Base-by-base conservation (phyloP, 129 eudicot genomes). In the Lactuca saligna region DNA sequence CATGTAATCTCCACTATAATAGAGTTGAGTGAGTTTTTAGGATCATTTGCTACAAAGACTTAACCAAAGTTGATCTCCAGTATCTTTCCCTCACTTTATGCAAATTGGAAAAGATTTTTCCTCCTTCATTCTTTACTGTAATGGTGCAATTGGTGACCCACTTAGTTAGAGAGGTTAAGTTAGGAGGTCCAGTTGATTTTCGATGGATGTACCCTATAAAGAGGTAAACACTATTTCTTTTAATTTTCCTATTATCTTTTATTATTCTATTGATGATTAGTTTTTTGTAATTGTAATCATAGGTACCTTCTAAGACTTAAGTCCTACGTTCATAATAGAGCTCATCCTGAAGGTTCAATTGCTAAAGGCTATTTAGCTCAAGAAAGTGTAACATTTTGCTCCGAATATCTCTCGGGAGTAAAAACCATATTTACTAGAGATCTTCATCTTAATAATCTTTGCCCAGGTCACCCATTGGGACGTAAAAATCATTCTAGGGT, bases 301-400 rank as follows among this genome's bases (percentile, higher is more conserved):
- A 51, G 56, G 56, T 15, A 51, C 56, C 56, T 13, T 51, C n/a
- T 51, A n/a, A 51, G 4, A 51, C 56, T 51, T 51, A 51, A 51
- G 17, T 51, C 56, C 11, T 51, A 51, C n/a, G 56, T 51, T 51
- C 56, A 14, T 51, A 51, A 51, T 51, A 51, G 56, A 51, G 56
- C 56, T 51, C 53, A 46, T 46, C 53, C 53, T 46, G 53, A 8
- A 12, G 53, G 53, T 12, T 12, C 20, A 20, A 20, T 20, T 20
- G 20, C 20, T 20, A 20, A 20, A 20, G 20, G 20, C 20, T 20
- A 20, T 20, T 20, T 20, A 20, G 20, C 20, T 20, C 13, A 46
- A 12, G 53, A 46, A 46, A 46, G 53, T 46, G 3, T 46, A 46
- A 51, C 56, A 51, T 51, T 51, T 51, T 51, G 56, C 56, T 51